Conservation (phyloP, 345 rosid genomes). For the Euphorbia tirucalli region DNA sequence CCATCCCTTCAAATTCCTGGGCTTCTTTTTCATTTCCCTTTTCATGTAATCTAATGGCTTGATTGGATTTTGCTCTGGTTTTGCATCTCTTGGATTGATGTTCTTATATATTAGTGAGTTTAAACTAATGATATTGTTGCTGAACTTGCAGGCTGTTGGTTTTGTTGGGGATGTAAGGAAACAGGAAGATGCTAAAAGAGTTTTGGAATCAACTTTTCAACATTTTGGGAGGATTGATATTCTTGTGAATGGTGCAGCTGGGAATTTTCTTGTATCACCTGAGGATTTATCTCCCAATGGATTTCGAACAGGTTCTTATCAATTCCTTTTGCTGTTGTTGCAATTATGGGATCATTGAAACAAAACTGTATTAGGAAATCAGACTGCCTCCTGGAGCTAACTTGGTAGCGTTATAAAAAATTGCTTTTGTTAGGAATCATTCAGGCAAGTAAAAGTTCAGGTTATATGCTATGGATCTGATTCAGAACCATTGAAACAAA, state of each 20-base stretch:
- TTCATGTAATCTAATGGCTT: not conserved
- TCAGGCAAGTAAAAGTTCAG: not conserved
- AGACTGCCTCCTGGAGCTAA: not conserved
- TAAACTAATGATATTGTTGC: not conserved
- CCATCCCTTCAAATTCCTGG: too few relatives aligned
- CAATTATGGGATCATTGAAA: not conserved
- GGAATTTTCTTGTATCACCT: slow-evolving; percentile 52
- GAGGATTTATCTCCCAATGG: slow-evolving; percentile 56
- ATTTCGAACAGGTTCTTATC: slow-evolving; percentile 38
- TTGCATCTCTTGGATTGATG: not conserved
- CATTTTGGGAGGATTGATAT: slow-evolving; percentile 51
- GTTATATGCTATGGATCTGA: too few relatives aligned
- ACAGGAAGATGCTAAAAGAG: slow-evolving; percentile 43
- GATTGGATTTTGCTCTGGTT: not conserved
- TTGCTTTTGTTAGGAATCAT: not conserved
- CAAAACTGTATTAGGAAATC: not conserved
- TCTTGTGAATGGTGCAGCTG: slow-evolving; percentile 62
- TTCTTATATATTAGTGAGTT: not conserved
- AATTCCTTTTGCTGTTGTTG: too few relatives aligned
- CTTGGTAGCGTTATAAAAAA: too few relatives aligned
- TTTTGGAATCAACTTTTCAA: slow-evolving; percentile 38
- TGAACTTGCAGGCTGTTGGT: slow-evolving; percentile 38
- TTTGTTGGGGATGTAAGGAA: slow-evolving; percentile 51
- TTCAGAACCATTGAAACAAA: not conserved
- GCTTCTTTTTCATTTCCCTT: not conserved